Evolutionary conservation across 1,139 yeast species (phyloP), one percentile per base, ranked within the genome.

Genomic region (Casaregolazyma lundiana): DNA sequence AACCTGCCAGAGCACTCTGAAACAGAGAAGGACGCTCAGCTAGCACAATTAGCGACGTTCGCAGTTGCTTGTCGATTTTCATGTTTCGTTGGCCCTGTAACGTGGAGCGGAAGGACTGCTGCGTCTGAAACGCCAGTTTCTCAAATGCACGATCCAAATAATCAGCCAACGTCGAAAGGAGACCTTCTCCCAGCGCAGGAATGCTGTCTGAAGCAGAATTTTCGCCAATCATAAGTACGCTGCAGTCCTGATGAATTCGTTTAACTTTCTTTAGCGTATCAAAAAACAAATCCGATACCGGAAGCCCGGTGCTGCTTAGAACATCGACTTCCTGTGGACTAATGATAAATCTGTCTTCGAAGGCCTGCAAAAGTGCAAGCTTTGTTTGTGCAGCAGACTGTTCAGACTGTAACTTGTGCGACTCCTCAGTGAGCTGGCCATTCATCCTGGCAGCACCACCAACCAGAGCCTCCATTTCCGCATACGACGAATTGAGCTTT

Each of bases 301-400:
- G 62, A n/a, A 45, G 9, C 4, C 51, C 50, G 2, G 62, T 50
- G 6, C 59, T 58, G 7, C 58, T 52, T 32, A 59, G 73, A 55
- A 50, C 69, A 69, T 46, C 75, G 63, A 50, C 62, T 56, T 92
- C 97, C 48, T 79, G 76, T 52, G 83, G 92, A 40, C 76, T 77
- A 39, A 92, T 64, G 0, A 90, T 78, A 61, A 86, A 88, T 49
- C 78, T 77, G 4, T 73, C 70, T 53, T 80, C 78, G 59, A 87
- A 83, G 17, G 78, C 77, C 1, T 68, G 63, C 49, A 86, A 68
- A 4, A 86, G 59, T 20, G 70, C 67, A 59, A 78, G 80, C 56
- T 85, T 81, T 45, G 81, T 59, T 18, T 65, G 62, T 3, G 81
- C 55, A 22, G 68, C 53, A 18, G 68, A 66, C 51, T 76, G 78